phyloP scores from a whole-genome alignment of 345 rosid species.

The Eucalyptus globulus region DNA sequence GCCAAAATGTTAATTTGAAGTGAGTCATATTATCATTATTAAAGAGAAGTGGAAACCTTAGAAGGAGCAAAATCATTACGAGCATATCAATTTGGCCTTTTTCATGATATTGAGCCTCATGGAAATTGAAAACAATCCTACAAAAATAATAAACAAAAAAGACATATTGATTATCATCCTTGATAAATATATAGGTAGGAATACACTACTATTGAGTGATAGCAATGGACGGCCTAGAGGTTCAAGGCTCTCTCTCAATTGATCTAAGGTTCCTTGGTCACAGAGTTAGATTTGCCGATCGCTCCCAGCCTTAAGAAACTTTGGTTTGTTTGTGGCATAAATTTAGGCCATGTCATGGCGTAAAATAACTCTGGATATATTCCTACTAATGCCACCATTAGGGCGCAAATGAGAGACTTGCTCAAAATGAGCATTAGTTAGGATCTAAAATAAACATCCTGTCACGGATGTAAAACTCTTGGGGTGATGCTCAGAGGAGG shows the following conservation, averaged over 20 bases:
- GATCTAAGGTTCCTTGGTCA: not conserved
- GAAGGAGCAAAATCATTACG: too few relatives aligned
- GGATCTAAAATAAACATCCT: not conserved
- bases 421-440: not conserved
- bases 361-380: rapidly evolving
- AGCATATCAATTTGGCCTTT: too few relatives aligned
- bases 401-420: rapidly evolving
- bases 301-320: rapidly evolving
- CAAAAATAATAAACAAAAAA: not conserved
- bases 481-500: not conserved
- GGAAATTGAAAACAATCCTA: not conserved
- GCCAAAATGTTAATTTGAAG: too few relatives aligned
- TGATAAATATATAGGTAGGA: not conserved
- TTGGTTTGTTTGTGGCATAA: rapidly evolving
- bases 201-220: not conserved
- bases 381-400: not conserved
- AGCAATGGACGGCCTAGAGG: too few relatives aligned
- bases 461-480: too few relatives aligned
- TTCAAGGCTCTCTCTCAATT: not conserved
- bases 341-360: rapidly evolving
- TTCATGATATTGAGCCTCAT: too few relatives aligned
- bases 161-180: not conserved
- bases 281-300: not conserved
- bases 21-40: too few relatives aligned
- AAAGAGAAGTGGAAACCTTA: too few relatives aligned